Conservation (phyloP, 2,329 filamentous ascomycete genomes). For the Aspergillus felis region DNA sequence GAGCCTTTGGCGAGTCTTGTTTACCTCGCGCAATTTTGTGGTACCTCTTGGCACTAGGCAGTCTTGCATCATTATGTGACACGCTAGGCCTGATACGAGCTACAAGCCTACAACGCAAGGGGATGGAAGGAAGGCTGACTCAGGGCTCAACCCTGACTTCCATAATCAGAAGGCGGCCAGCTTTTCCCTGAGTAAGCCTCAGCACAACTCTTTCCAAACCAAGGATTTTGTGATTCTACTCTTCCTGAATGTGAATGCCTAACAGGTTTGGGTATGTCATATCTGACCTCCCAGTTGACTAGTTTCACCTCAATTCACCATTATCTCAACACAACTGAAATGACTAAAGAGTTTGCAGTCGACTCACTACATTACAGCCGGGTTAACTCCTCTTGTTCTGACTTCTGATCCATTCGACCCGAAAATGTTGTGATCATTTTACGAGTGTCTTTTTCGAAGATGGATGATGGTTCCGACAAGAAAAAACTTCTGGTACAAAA, state of each 20-base stretch:
- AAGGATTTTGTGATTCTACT: conserved; percentile 5
- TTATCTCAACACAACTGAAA: background rate
- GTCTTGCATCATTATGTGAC: conserved; percentile 3
- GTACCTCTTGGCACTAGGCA: background rate
- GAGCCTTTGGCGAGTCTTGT: conserved; percentile 14
- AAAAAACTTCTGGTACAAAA: conserved; percentile 19
- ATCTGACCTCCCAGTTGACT: conserved; percentile 11
- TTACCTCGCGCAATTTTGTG: background rate
- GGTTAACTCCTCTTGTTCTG: conserved; percentile 8
- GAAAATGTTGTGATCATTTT: conserved; percentile 8
- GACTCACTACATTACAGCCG: background rate
- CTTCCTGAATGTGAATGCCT: conserved; percentile 16
- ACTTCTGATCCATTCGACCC: conserved; percentile 4
- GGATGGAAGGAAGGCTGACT: conserved; percentile 13
- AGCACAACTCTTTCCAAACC: conserved; percentile 5
- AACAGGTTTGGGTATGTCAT: conserved; percentile 21
- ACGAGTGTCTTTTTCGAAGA: conserved; percentile 5
- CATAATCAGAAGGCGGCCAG: background rate
- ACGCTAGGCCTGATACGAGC: conserved; percentile 21
- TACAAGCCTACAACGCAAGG: conserved; percentile 21
- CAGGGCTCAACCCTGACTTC: conserved; percentile 15
- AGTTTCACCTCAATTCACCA: background rate
- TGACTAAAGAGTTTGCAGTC: background rate
- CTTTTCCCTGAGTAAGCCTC: background rate
- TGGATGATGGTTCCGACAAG: conserved; percentile 14